Evolutionary conservation across 768 basidiomycete genomes (phyloP).

Genomic region (Tricholoma hemisulphureum): DNA sequence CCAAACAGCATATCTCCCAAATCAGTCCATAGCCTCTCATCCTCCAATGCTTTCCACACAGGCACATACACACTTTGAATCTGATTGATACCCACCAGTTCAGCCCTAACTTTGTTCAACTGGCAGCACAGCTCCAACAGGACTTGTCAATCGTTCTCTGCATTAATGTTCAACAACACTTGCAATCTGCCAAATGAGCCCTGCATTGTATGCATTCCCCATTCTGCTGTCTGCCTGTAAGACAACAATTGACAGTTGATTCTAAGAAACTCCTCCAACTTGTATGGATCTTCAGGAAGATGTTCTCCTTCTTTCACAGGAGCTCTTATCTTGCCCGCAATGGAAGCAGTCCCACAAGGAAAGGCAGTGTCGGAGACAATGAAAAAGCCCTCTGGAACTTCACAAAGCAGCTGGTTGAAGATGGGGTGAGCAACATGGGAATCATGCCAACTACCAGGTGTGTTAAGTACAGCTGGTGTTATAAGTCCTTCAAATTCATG

Average conservation of each 20-base stretch:
- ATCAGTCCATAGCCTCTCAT: too few relatives aligned
- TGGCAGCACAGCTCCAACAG: neutral
- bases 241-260: too few relatives aligned
- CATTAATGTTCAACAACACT: too few relatives aligned
- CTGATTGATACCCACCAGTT: neutral
- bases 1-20: too few relatives aligned
- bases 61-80: neutral
- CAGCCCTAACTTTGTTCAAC: neutral
- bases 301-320: neutral
- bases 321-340: neutral
- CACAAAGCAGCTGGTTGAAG: neutral
- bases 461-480: neutral
- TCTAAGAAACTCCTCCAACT: too few relatives aligned
- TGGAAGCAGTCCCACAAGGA: neutral
- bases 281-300: neutral
- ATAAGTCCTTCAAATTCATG: too few relatives aligned
- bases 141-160: neutral
- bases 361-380: too few relatives aligned
- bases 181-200: neutral
- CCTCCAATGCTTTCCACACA: too few relatives aligned
- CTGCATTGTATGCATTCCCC: too few relatives aligned
- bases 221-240: too few relatives aligned
- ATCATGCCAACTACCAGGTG: neutral
- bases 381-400: too few relatives aligned
- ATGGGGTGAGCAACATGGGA: neutral